A percentile compares a stretch with the other conserved stretches of the same genome.
Conservation (phyloP, 768 basidiomycete species). For the Kwoniella sp. region DNA sequence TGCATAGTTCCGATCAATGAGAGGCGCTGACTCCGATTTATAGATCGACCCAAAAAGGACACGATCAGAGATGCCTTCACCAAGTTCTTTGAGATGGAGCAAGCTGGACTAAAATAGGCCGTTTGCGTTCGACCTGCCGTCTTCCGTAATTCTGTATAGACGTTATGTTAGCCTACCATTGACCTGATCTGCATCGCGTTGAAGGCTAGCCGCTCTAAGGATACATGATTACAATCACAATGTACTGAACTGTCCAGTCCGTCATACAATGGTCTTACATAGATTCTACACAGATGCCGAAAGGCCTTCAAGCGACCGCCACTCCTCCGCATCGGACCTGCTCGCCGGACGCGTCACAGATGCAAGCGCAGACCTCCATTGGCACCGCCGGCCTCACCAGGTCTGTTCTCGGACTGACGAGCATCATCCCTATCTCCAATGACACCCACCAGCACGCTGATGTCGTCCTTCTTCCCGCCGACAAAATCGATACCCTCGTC, state of each 20-base stretch:
- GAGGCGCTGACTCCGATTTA: neutral
- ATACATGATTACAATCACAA: too few species aligned
- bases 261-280: too few species aligned
- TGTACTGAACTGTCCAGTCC: too few species aligned
- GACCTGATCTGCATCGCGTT: too few species aligned
- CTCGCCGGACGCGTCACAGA: conserved; percentile 1
- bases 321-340: too few species aligned
- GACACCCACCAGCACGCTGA: conserved; percentile 64
- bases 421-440: conserved; percentile 48
- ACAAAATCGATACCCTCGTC: conserved; percentile 67
- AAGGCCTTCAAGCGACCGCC: too few species aligned
- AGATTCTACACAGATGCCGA: too few species aligned
- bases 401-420: too few species aligned
- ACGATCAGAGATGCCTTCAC: conserved; percentile 27
- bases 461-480: conserved; percentile 82
- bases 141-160: too few species aligned
- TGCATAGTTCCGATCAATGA: neutral
- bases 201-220: too few species aligned
- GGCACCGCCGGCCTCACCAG: neutral
- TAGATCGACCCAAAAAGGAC: conserved; percentile 30
- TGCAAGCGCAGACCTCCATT: neutral
- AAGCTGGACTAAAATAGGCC: conserved; percentile 21
- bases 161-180: too few species aligned
- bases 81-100: conserved; percentile 30
- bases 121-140: too few species aligned